Conservation (phyloP, 495 filamentous ascomycete genomes). For the Podospora pseudocomata region DNA sequence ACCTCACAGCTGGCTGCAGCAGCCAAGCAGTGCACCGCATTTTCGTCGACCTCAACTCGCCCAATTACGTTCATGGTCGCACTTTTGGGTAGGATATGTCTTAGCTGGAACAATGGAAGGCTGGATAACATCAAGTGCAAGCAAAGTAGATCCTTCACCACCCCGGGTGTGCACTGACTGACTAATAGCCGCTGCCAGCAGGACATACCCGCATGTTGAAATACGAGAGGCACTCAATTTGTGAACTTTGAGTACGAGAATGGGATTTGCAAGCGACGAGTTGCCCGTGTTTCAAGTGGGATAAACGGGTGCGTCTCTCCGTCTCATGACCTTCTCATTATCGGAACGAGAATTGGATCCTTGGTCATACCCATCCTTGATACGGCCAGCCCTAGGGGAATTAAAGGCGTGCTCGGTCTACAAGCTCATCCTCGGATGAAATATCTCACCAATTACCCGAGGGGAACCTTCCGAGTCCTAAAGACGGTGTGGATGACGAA, state of each 20-base stretch:
- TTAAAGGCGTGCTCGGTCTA: neutral
- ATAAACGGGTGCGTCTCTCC: neutral
- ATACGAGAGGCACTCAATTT: neutral
- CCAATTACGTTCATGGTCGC: neutral
- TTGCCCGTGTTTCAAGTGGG: neutral
- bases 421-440: neutral
- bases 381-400: neutral
- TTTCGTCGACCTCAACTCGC: neutral
- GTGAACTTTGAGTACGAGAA: neutral
- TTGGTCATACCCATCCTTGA: neutral
- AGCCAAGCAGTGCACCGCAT: neutral
- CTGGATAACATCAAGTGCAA: neutral
- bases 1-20: conserved; percentile 4
- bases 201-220: neutral
- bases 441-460: neutral
- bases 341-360: neutral
- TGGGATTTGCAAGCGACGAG: neutral
- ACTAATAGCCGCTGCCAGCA: neutral
- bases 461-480: neutral
- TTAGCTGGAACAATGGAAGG: neutral
- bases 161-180: neutral
- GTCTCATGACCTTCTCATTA: neutral
- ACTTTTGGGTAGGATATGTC: neutral
- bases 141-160: neutral
- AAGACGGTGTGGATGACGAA: neutral